phyloP scores from a whole-genome alignment of 352 stramenopile genomes.

The Pythium grandisporangium region DNA sequence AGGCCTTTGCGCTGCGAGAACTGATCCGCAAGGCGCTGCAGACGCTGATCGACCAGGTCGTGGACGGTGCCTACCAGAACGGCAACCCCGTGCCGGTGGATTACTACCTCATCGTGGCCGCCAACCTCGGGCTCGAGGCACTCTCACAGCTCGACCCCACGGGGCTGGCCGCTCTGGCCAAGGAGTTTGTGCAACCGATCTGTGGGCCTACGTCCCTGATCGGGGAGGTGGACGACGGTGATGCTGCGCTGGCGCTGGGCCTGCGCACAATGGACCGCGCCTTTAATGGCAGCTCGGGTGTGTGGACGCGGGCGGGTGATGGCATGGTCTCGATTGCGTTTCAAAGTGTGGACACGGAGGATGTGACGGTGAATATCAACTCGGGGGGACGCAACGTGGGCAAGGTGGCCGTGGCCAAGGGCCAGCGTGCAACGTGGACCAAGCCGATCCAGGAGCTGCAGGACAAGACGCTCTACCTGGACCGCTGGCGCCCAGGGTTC shows the following conservation, averaged over 20 bases:
- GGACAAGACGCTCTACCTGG: conserved; percentile 48
- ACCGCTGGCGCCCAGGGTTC: conserved; percentile 43
- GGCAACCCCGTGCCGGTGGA: conserved; percentile 13
- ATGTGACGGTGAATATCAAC: conserved; percentile 5
- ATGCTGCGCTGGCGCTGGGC: conserved; percentile 23
- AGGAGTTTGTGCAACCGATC: conserved; percentile 48
- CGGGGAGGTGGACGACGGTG: conserved; percentile 46
- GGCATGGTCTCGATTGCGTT: conserved; percentile 7
- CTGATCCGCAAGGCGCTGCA: conserved; percentile 19
- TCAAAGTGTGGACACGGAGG: conserved; percentile 3
- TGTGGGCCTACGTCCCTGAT: conserved; percentile 46
- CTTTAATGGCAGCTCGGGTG: conserved; percentile 28
- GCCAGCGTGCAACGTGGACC: not conserved
- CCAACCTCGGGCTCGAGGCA: conserved; percentile 24
- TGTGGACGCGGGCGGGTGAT: conserved; percentile 13
- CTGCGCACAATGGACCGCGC: conserved; percentile 26
- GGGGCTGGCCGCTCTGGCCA: conserved; percentile 29
- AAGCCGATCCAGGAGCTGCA: conserved; percentile 15
- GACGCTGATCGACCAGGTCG: conserved; percentile 25
- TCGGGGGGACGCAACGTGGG: conserved; percentile 2
- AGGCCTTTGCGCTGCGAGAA: conserved; percentile 9
- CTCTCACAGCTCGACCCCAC: conserved; percentile 40
- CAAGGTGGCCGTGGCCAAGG: not conserved
- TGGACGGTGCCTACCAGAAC: conserved; percentile 20
- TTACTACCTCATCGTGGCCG: conserved; percentile 6